These are phyloP conservation scores for Cutaneotrichosporon sp. DNA, from an alignment of 1,284 basidiomycete genomes.

Conservation along the genomic window DNA sequence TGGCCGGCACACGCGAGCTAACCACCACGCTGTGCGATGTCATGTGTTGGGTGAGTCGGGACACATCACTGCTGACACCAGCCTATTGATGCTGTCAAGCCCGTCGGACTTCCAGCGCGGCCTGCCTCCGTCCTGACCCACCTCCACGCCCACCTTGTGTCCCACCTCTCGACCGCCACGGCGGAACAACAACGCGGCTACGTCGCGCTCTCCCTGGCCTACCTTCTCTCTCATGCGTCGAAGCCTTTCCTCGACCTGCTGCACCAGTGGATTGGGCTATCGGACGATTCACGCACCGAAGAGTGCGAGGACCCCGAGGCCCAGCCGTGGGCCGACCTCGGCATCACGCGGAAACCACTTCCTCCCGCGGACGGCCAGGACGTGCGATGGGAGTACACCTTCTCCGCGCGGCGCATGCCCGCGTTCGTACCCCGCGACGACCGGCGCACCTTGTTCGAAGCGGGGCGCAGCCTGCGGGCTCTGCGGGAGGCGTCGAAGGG, in stretches of 20 bases:
- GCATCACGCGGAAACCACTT: slow-evolving; percentile 33
- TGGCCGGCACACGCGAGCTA: slow-evolving; percentile 32
- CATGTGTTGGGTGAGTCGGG: slow-evolving; percentile 37
- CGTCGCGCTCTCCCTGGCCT: slow-evolving; percentile 35
- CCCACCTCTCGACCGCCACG: slow-evolving; percentile 29
- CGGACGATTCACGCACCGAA: slow-evolving; percentile 25
- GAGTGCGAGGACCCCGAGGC: slow-evolving; percentile 30
- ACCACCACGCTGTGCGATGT: slow-evolving; percentile 31
- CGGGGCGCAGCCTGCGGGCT: slow-evolving; percentile 42
- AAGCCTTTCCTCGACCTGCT: slow-evolving; percentile 38
- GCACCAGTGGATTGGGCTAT: slow-evolving; percentile 45
- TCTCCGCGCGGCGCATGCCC: slow-evolving; percentile 41
- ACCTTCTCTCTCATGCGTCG: slow-evolving; percentile 36
- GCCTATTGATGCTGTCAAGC: slow-evolving; percentile 29
- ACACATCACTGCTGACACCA: slow-evolving; percentile 10
- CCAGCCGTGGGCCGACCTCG: slow-evolving; percentile 49
- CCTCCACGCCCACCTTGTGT: slow-evolving; percentile 39
- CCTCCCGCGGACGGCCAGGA: slow-evolving; percentile 4
- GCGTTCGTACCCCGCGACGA: slow-evolving; percentile 40
- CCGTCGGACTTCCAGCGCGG: slow-evolving; percentile 33
- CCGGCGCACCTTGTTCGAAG: slow-evolving; percentile 45
- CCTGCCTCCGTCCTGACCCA: slow-evolving; percentile 41
- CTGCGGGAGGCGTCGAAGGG: slow-evolving; percentile 41
- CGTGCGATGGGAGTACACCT: slow-evolving; percentile 36
- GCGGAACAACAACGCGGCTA: slow-evolving; percentile 15